These are phyloP conservation scores for Diplocarpon mali DNA, from an alignment of 2,329 filamentous ascomycete species.

Conservation along the genomic window DNA sequence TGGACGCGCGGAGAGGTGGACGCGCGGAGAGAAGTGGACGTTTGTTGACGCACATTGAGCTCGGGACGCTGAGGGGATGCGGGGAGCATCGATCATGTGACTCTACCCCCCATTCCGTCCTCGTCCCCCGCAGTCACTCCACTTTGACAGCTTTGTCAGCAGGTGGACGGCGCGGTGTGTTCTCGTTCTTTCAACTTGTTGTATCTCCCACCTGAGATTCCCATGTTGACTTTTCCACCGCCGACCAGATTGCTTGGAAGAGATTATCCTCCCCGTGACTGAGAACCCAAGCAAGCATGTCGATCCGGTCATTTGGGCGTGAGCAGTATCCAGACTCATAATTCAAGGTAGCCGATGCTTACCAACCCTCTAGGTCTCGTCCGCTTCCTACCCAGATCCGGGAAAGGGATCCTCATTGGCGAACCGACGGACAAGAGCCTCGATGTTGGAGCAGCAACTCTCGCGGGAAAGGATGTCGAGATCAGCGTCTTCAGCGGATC, in stretches of 20 bases:
- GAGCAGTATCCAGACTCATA: no score
- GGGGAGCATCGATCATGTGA: constrained; percentile 2
- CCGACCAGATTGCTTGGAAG: no score
- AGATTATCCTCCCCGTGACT: no score
- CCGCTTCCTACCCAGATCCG: constrained; percentile 44
- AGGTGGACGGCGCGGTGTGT: no score
- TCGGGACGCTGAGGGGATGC: neutral
- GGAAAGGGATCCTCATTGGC: constrained; percentile 41
- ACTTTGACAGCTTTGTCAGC: no score
- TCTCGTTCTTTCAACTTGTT: no score
- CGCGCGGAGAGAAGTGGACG: constrained; percentile 5
- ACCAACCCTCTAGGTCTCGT: constrained; percentile 38
- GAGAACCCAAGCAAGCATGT: no score
- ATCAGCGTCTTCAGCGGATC: constrained; percentile 46
- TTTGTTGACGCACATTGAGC: constrained; percentile 4
- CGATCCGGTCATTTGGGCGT: no score
- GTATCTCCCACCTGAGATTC: no score
- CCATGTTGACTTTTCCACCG: no score
- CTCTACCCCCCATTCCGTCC: no score
- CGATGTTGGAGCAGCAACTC: constrained; percentile 47
- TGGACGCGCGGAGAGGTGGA: neutral
- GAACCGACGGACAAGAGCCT: constrained; percentile 40
- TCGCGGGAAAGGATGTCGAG: constrained; percentile 43
- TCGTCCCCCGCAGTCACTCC: no score
- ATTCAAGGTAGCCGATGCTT: neutral